Evolutionary conservation across 129 eudicot species (phyloP).

Genomic region (Helianthus annuus): DNA sequence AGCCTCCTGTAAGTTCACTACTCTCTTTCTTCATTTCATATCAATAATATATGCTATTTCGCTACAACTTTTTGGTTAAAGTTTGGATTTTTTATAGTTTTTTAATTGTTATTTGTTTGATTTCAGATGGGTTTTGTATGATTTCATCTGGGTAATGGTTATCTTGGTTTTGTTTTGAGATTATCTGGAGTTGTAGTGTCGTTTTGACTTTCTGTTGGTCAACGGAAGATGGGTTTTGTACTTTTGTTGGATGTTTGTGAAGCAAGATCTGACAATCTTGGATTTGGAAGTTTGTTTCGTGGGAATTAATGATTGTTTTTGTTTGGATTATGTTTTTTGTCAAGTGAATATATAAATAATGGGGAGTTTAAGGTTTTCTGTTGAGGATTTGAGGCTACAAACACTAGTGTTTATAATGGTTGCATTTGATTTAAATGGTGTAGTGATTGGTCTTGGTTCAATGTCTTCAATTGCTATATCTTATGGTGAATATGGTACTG

Average conservation of each 20-base stretch:
- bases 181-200: not conserved
- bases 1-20: constrained; percentile 22
- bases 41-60: not conserved
- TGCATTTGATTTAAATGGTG: constrained; percentile 37
- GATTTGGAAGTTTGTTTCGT: constrained; percentile 8
- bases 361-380: constrained; percentile 37
- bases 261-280: constrained; percentile 14
- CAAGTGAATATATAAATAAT: constrained; percentile 18
- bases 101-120: constrained; percentile 11
- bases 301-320: constrained; percentile 15
- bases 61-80: not conserved
- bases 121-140: constrained; percentile 28
- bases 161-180: constrained; percentile 25
- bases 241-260: not conserved
- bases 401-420: constrained; percentile 38
- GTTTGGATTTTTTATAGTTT: not conserved
- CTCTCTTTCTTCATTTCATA: constrained; percentile 25
- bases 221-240: not conserved
- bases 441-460: constrained; percentile 69
- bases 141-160: constrained; percentile 41
- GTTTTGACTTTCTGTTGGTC: constrained; percentile 29
- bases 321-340: constrained; percentile 23
- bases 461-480: constrained; percentile 93
- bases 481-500: constrained; percentile 84
- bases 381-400: constrained; percentile 33